These are phyloP conservation scores for Fusarium foetens DNA, from an alignment of 2,329 filamentous ascomycete genomes.

Conservation along the genomic window DNA sequence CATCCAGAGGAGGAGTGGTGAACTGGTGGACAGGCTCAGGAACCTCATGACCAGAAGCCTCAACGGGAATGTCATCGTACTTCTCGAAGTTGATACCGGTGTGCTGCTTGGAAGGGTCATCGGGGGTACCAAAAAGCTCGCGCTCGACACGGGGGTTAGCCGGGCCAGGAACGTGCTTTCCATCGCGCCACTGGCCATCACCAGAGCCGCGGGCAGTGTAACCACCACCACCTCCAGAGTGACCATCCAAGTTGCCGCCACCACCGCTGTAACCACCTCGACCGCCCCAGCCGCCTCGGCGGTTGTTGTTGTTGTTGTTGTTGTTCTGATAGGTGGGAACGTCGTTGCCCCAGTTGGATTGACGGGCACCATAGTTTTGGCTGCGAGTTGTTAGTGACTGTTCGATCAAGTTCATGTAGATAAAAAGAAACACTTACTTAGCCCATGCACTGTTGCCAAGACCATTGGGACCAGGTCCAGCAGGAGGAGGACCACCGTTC, in stretches of 20 bases:
- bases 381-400: slow-evolving; percentile 36
- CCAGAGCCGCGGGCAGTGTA: slow-evolving; percentile 81
- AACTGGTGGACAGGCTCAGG: slow-evolving; percentile 92
- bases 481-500: slow-evolving; percentile 32
- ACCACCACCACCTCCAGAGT: slow-evolving; percentile 74
- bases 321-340: slow-evolving; percentile 41
- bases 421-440: slow-evolving; percentile 58
- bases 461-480: slow-evolving; percentile 53
- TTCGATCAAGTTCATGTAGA: background rate
- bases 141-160: slow-evolving; percentile 90
- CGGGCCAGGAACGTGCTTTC: slow-evolving; percentile 93
- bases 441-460: slow-evolving; percentile 74
- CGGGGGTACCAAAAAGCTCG: slow-evolving; percentile 90
- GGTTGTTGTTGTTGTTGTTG: slow-evolving; percentile 42
- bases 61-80: slow-evolving; percentile 99
- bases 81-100: slow-evolving; percentile 99
- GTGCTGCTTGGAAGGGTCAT: slow-evolving; percentile 94
- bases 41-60: slow-evolving; percentile 92
- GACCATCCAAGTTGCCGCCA: slow-evolving; percentile 65
- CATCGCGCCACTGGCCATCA: slow-evolving; percentile 95
- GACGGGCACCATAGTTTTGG: slow-evolving; percentile 49
- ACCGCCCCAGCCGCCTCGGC: slow-evolving; percentile 50
- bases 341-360: slow-evolving; percentile 49
- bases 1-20: slow-evolving; percentile 93
- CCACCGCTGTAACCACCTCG: slow-evolving; percentile 50